Percentiles rank a stretch among this genome's conserved stretches.
Evolutionary conservation across 352 stramenopile genomes (phyloP).

Genomic region (Phytophthora fragariaefolia): DNA sequence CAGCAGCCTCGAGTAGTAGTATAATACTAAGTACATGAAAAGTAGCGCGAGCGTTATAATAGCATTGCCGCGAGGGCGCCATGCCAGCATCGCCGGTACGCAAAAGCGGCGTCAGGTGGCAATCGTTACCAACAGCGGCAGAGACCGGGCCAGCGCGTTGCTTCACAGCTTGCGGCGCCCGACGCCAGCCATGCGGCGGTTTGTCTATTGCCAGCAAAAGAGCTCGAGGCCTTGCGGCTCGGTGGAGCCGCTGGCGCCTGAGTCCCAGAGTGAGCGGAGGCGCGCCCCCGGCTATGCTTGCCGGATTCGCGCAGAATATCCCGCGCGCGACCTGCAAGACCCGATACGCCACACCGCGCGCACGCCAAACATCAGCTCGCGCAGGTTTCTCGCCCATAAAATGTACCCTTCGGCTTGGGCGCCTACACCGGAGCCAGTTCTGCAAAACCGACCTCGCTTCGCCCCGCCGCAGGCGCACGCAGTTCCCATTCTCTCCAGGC

Average conservation of each 20-base stretch:
- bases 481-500: slow-evolving; percentile 34
- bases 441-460: slow-evolving; percentile 23
- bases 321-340: too few species aligned
- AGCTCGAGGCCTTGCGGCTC: too few species aligned
- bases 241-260: too few species aligned
- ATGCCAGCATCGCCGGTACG: too few species aligned
- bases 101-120: not conserved
- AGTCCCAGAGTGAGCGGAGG: too few species aligned
- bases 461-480: slow-evolving; percentile 16
- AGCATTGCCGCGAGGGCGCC: too few species aligned
- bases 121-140: not conserved
- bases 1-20: too few species aligned
- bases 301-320: too few species aligned
- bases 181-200: too few species aligned
- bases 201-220: not conserved
- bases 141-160: not conserved
- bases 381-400: slow-evolving; percentile 20
- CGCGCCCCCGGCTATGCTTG: too few species aligned
- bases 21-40: too few species aligned
- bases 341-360: too few species aligned
- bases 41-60: not conserved
- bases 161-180: not conserved
- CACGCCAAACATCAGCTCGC: not conserved
- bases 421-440: slow-evolving; percentile 36
- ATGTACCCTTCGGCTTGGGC: slow-evolving; percentile 22